Conservation (phyloP, 805 yeast species). For the Myxozyma melibiosi region DNA sequence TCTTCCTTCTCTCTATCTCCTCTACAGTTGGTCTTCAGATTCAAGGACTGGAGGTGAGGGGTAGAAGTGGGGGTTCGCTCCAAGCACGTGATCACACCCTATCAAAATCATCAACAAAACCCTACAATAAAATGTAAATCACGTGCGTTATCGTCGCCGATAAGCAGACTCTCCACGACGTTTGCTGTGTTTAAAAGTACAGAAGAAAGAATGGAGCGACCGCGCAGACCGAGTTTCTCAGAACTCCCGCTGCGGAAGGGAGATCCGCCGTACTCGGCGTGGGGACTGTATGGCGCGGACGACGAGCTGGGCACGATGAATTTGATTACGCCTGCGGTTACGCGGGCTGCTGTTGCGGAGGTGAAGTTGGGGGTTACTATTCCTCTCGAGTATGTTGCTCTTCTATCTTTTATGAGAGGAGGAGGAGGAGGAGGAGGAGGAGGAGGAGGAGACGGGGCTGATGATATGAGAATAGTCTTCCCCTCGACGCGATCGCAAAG, state of each 20-base stretch:
- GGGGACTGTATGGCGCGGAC: constrained; percentile 9
- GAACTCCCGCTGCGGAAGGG: constrained; percentile 6
- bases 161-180: neutral
- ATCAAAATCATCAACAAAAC: neutral
- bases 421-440: neutral
- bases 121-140: neutral
- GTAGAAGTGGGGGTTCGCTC: no score
- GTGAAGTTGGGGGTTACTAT: constrained; percentile 2
- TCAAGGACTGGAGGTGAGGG: no score
- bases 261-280: constrained; percentile 7
- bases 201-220: no score
- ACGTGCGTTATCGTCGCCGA: no score
- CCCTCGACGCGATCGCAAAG: constrained; percentile 5
- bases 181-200: no score
- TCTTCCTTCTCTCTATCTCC: no score
- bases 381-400: constrained; percentile 4
- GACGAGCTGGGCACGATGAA: constrained; percentile 14
- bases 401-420: neutral
- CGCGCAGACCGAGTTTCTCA: neutral
- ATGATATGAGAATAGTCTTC: neutral
- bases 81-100: no score
- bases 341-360: neutral
- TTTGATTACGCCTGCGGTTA: constrained; percentile 6
- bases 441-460: neutral
- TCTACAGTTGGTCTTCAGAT: no score